Conservation (phyloP, 805 yeast species). For the Starmerella bacillaris region DNA sequence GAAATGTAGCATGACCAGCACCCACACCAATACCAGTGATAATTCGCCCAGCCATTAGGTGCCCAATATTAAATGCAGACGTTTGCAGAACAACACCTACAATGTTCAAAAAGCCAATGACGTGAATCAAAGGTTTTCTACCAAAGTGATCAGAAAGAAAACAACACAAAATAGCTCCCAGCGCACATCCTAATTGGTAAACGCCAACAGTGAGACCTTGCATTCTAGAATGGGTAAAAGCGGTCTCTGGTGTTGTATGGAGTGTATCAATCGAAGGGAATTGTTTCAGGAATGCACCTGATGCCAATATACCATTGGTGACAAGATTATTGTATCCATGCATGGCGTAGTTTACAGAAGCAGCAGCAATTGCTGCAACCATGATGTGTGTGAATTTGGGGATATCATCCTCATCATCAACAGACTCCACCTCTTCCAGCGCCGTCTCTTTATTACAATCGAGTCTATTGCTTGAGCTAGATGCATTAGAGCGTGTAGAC, state of each 20-base stretch:
- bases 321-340: slow-evolving; percentile 58
- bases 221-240: slow-evolving; percentile 12
- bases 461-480: too few species aligned
- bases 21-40: slow-evolving; percentile 57
- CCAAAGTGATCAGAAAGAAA: slow-evolving; percentile 40
- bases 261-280: slow-evolving; percentile 18
- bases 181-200: slow-evolving; percentile 55
- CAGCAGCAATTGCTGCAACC: slow-evolving; percentile 5
- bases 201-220: slow-evolving; percentile 22
- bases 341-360: slow-evolving; percentile 14
- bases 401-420: too few species aligned
- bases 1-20: slow-evolving; percentile 51
- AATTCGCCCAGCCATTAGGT: slow-evolving; percentile 52
- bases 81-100: slow-evolving; percentile 44
- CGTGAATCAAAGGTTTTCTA: slow-evolving; percentile 32
- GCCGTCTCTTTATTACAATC: too few species aligned
- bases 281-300: slow-evolving; percentile 12
- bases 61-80: slow-evolving; percentile 38
- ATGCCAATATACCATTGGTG: slow-evolving; percentile 27
- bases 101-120: slow-evolving; percentile 32
- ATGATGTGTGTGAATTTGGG: neutral
- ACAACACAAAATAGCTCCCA: slow-evolving; percentile 43
- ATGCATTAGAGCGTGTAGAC: too few species aligned
- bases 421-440: too few species aligned
- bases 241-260: slow-evolving; percentile 6